These are phyloP conservation scores for Pseudoturritis turrita DNA, from an alignment of 345 rosid species.

Conservation along the genomic window DNA sequence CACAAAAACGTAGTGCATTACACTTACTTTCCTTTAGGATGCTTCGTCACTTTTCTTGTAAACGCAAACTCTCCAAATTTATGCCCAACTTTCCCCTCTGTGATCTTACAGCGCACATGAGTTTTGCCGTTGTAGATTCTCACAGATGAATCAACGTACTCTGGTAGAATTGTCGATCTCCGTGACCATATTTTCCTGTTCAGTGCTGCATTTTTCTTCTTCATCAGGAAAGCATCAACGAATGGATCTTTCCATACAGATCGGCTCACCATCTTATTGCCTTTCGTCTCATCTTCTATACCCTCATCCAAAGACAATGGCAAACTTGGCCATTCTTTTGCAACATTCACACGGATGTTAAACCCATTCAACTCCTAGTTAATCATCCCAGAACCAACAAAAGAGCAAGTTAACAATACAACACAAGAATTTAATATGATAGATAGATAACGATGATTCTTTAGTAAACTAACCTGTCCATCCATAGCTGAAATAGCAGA, in stretches of 20 bases:
- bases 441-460: neutral
- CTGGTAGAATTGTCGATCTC: conserved; percentile 45
- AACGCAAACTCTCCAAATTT: conserved; percentile 49
- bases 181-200: conserved; percentile 49
- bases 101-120: conserved; percentile 43
- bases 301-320: conserved; percentile 26
- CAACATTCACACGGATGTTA: conserved; percentile 51
- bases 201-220: conserved; percentile 30
- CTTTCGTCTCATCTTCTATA: conserved; percentile 17
- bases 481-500: conserved; percentile 65
- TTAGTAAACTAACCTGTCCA: conserved; percentile 49
- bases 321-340: conserved; percentile 40
- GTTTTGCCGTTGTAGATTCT: conserved; percentile 48
- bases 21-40: conserved; percentile 20
- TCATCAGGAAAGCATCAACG: conserved; percentile 45
- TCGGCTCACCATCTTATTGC: conserved; percentile 25
- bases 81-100: conserved; percentile 46
- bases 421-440: neutral
- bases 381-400: conserved; percentile 5
- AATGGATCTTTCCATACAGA: conserved; percentile 49
- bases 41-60: conserved; percentile 37
- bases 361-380: conserved; percentile 56
- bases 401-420: neutral
- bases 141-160: conserved; percentile 36
- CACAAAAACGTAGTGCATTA: neutral